A percentile compares a stretch with the other conserved stretches of the same genome.
These are phyloP conservation scores for Puccinia polysora DNA, from an alignment of 1,284 basidiomycete species.

Conservation along the genomic window DNA sequence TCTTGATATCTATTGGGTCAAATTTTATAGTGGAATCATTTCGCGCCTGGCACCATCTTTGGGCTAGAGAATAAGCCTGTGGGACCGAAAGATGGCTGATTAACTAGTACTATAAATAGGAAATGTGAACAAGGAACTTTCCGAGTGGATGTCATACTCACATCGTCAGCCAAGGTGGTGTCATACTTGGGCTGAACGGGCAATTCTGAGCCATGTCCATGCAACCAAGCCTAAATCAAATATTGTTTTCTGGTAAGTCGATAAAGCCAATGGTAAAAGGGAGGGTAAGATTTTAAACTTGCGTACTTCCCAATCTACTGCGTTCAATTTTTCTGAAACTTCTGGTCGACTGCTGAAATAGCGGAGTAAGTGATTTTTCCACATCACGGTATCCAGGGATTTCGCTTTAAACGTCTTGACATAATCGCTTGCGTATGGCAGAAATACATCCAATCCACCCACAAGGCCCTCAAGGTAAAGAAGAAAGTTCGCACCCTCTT, in stretches of 20 bases:
- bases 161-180: slow-evolving; percentile 66
- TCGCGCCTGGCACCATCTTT: slow-evolving; percentile 69
- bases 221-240: slow-evolving; percentile 46
- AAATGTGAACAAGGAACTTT: background rate
- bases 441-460: slow-evolving; percentile 70
- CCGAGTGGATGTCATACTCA: slow-evolving; percentile 48
- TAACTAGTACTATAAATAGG: background rate
- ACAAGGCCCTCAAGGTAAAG: slow-evolving; percentile 66
- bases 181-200: slow-evolving; percentile 81
- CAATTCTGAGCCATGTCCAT: slow-evolving; percentile 57
- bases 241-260: background rate
- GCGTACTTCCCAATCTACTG: slow-evolving; percentile 70
- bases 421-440: slow-evolving; percentile 50
- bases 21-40: slow-evolving; percentile 20
- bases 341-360: slow-evolving; percentile 65
- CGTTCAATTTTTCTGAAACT: slow-evolving; percentile 66
- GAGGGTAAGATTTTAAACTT: background rate
- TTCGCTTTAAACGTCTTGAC: slow-evolving; percentile 67
- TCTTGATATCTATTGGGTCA: slow-evolving; percentile 24
- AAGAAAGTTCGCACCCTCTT: slow-evolving; percentile 64
- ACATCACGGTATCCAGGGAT: slow-evolving; percentile 80
- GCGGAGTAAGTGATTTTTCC: slow-evolving; percentile 77
- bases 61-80: slow-evolving; percentile 62
- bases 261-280: background rate
- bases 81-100: background rate